phyloP scores from a whole-genome alignment of 441 rosid genomes.

The Euphorbia neoarborescens region DNA sequence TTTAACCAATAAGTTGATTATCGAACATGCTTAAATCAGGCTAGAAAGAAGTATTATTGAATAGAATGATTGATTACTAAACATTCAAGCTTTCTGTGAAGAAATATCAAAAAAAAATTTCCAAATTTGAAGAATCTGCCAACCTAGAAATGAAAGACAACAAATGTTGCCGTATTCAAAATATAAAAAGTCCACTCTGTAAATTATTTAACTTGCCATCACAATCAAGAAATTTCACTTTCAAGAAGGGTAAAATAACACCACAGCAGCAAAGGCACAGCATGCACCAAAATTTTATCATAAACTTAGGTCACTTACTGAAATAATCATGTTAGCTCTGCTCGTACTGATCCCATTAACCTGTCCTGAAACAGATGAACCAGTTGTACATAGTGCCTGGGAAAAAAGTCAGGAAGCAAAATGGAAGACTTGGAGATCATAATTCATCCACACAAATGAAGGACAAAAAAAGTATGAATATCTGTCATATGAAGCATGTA shows the following conservation, averaged over 20 bases:
- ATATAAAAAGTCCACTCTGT: neutral
- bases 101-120: neutral
- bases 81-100: neutral
- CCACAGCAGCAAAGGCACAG: neutral
- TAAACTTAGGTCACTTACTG: conserved; percentile 40
- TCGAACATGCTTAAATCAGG: neutral
- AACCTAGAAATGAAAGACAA: neutral
- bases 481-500: neutral
- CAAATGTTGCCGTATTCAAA: neutral
- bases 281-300: conserved; percentile 6
- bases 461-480: conserved; percentile 6
- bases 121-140: neutral
- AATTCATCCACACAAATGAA: neutral
- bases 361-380: conserved; percentile 58
- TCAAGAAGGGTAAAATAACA: neutral
- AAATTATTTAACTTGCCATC: neutral
- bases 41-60: neutral
- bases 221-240: neutral
- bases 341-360: conserved; percentile 65
- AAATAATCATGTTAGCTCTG: conserved; percentile 89
- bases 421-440: neutral
- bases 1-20: neutral
- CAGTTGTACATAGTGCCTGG: conserved; percentile 70
- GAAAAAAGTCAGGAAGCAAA: conserved; percentile 8
- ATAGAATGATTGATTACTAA: neutral